These are phyloP conservation scores for Aspergillus brasiliensis DNA, from an alignment of 2,329 filamentous ascomycete genomes.

Conservation along the genomic window DNA sequence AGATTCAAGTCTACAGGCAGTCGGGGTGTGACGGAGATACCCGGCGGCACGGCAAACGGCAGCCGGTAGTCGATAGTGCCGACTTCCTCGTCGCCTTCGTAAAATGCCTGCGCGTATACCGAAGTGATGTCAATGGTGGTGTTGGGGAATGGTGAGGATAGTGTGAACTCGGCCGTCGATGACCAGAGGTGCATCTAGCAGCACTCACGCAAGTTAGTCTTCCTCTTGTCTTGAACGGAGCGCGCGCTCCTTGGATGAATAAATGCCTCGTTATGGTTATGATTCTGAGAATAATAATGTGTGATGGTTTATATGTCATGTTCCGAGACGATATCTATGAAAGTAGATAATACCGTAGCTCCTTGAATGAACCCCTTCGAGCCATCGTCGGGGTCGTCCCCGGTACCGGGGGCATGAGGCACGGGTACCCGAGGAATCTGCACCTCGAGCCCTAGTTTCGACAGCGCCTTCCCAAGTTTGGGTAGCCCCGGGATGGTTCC, in stretches of 20 bases:
- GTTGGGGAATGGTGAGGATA: slow-evolving; percentile 74
- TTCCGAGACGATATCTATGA: slow-evolving; percentile 21
- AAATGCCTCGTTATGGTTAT: slow-evolving; percentile 3
- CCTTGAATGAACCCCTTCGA: slow-evolving; percentile 75
- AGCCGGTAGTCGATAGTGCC: slow-evolving; percentile 75
- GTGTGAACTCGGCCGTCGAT: slow-evolving; percentile 80
- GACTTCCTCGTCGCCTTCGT: slow-evolving; percentile 76
- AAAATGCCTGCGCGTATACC: slow-evolving; percentile 82
- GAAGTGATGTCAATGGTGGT: slow-evolving; percentile 75
- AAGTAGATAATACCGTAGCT: slow-evolving; percentile 60
- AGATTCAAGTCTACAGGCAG: slow-evolving; percentile 81
- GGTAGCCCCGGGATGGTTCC: slow-evolving; percentile 74
- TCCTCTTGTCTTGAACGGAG: neutral
- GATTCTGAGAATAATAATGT: neutral
- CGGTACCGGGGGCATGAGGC: slow-evolving; percentile 51
- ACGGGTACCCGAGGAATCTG: slow-evolving; percentile 68
- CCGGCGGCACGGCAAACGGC: slow-evolving; percentile 76
- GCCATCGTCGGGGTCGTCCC: slow-evolving; percentile 45
- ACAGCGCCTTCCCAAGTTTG: slow-evolving; percentile 70
- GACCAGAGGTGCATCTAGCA: slow-evolving; percentile 72
- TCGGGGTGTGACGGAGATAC: slow-evolving; percentile 69
- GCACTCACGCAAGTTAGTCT: slow-evolving; percentile 17
- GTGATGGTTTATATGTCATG: slow-evolving; percentile 10
- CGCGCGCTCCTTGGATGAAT: slow-evolving; percentile 29
- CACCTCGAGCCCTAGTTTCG: slow-evolving; percentile 70